Conservation (phyloP, 345 rosid species). For the Murraya koenigii region DNA sequence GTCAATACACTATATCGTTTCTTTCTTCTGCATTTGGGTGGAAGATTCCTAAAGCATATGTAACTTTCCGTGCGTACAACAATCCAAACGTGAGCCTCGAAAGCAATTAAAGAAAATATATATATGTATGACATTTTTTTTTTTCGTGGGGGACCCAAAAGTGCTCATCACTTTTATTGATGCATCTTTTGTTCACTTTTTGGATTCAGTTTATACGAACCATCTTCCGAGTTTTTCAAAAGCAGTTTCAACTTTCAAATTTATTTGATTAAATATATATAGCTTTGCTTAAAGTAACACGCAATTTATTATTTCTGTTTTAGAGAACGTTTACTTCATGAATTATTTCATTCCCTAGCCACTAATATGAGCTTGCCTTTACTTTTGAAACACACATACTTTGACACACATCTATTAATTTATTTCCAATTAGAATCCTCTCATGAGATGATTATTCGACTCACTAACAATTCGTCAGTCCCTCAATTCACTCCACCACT, state of each 20-base stretch:
- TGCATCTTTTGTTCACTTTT: too few relatives aligned
- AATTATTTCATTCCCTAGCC: too few relatives aligned
- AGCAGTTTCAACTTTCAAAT: not conserved
- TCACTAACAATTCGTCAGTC: too few relatives aligned
- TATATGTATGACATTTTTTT: not conserved
- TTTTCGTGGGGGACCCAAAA: not conserved
- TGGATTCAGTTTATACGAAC: not conserved
- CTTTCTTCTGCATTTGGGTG: not conserved
- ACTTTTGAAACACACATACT: too few relatives aligned
- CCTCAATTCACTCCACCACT: too few relatives aligned
- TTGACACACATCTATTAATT: too few relatives aligned
- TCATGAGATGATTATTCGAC: too few relatives aligned
- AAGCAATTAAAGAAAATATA: not conserved
- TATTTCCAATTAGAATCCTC: too few relatives aligned
- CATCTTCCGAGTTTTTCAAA: not conserved
- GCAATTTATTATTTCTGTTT: not conserved
- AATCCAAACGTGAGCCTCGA: not conserved
- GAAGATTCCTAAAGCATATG: constrained; percentile 13
- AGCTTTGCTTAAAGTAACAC: not conserved
- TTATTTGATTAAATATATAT: not conserved
- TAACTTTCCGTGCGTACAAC: not conserved
- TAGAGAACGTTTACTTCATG: too few relatives aligned
- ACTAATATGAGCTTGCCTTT: too few relatives aligned
- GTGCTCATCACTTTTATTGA: too few relatives aligned
- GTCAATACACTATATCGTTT: too few relatives aligned